Evolutionary conservation across 106 monocot genomes (phyloP).

Genomic region (Dioscorea dumetorum): DNA sequence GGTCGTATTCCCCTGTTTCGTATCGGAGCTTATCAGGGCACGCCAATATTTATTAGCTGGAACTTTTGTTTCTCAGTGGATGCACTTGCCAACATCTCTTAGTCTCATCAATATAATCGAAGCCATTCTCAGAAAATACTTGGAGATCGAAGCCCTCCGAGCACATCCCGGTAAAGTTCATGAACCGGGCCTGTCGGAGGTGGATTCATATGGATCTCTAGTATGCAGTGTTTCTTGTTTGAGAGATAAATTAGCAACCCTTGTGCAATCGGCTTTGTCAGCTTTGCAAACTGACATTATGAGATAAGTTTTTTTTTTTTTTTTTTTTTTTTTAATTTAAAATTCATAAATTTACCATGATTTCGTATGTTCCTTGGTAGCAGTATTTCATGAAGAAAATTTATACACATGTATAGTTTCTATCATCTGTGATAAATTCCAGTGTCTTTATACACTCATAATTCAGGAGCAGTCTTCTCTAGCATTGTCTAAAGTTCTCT

Average conservation of each 20-base stretch:
- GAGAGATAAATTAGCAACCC: conserved; percentile 21
- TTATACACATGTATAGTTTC: too few relatives aligned
- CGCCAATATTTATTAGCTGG: conserved; percentile 70
- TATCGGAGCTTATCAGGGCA: conserved; percentile 57
- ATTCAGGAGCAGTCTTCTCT: too few relatives aligned
- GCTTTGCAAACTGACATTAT: conserved; percentile 4
- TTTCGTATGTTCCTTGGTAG: too few relatives aligned
- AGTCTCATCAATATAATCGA: conserved; percentile 52
- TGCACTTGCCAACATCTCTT: conserved; percentile 55
- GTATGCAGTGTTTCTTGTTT: conserved; percentile 20
- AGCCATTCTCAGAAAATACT: conserved; percentile 51
- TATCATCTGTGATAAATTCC: too few relatives aligned
- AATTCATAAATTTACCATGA: too few relatives aligned
- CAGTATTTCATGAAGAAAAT: too few relatives aligned
- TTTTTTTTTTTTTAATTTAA: not conserved
- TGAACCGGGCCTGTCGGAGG: conserved; percentile 10
- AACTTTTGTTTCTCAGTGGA: conserved; percentile 69
- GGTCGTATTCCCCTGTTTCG: conserved; percentile 66
- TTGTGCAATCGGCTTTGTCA: conserved; percentile 29
- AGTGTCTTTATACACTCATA: too few relatives aligned
- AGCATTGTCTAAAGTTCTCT: too few relatives aligned
- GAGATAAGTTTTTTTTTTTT: not conserved
- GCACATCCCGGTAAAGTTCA: not conserved
- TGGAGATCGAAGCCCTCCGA: conserved; percentile 38
- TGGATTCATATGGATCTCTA: conserved; percentile 28